Base-by-base conservation (phyloP, 148 eudicot genomes). In the Dianthus caryophyllus region DNA sequence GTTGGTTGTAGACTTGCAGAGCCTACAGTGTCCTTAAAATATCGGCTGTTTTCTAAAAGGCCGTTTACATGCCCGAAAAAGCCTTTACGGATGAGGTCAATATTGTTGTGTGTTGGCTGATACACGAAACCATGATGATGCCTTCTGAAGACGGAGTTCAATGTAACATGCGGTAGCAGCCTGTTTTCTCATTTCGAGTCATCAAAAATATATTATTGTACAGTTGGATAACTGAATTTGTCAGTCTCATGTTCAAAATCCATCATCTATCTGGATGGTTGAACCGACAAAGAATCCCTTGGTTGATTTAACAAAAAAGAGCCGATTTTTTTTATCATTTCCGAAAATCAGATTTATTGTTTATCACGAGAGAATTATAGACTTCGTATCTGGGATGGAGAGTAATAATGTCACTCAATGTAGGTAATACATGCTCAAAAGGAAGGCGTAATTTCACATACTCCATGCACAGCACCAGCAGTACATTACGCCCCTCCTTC, bases 381-480 rank as follows among this genome's bases (percentile, higher is more conserved):
- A 49, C 6, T 49, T 33, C 7, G 38, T 33, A 33, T 33, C 3
- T 47, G 25, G 33, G n/a, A 55, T 55, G 60, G 5, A 30, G 48
- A 43, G 43, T 1, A 54, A 11, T 60, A 10, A 10, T 43, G 18
- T 31, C 31, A 56, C 47, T 30, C 30, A 47, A 15, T 74, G 52
- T 80, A 89, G 98, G 84, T 84, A 36, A 47, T 75, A 11, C 21
- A 53, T 25, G 88, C 75, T 47, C 78, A 73, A 17, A 85, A 31
- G 25, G 87, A 80, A 66, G 84, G 71, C 67, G 71, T 44, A 17
- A 49, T 84, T 22, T 58, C 61, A 15, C 73, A 56, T 43, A 70
- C 72, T 64, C 97, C 99, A 36, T 88, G 90, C 76, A 64, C 67
- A 22, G 93, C 96, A 70, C 79, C 90, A 58, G 74, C 87, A 47